Conservation (phyloP, 1,139 yeast species). For the Pichia sp. region DNA sequence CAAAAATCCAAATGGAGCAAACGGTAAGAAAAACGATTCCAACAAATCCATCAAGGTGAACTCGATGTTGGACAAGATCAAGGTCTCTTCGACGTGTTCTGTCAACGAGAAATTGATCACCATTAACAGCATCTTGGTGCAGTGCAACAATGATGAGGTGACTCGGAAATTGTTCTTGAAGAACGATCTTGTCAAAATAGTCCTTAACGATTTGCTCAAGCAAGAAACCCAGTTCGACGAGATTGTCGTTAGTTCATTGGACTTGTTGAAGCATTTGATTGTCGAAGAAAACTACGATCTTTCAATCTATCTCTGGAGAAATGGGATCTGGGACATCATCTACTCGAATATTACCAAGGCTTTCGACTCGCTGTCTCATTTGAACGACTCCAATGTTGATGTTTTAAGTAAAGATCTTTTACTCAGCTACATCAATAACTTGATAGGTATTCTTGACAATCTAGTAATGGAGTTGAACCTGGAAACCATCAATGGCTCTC, state of each 20-base stretch:
- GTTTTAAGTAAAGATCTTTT: constrained; percentile 46
- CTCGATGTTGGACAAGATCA: constrained; percentile 64
- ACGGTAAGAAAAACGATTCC: constrained; percentile 41
- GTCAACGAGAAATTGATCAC: constrained; percentile 79
- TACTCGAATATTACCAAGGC: constrained; percentile 48
- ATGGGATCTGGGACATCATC: constrained; percentile 64
- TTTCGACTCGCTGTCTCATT: constrained; percentile 42
- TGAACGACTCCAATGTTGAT: constrained; percentile 33
- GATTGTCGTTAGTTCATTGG: constrained; percentile 73
- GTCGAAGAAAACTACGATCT: constrained; percentile 90
- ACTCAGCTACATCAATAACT: constrained; percentile 59
- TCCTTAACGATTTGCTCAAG: constrained; percentile 35
- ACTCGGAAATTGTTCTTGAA: constrained; percentile 62
- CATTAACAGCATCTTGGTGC: constrained; percentile 51
- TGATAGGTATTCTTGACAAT: constrained; percentile 64
- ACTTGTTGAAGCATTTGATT: constrained; percentile 71
- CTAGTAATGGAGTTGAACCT: constrained; percentile 58
- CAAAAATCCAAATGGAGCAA: constrained; percentile 4
- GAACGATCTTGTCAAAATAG: constrained; percentile 60
- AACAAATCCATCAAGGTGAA: constrained; percentile 54
- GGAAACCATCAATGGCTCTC: constrained; percentile 47
- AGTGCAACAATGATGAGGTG: constrained; percentile 13
- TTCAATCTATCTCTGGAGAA: constrained; percentile 70
- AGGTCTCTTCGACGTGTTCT: constrained; percentile 40
- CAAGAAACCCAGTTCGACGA: constrained; percentile 35